Evolutionary conservation across 768 basidiomycete species (phyloP).

Genomic region (Boletellus ananiceps): DNA sequence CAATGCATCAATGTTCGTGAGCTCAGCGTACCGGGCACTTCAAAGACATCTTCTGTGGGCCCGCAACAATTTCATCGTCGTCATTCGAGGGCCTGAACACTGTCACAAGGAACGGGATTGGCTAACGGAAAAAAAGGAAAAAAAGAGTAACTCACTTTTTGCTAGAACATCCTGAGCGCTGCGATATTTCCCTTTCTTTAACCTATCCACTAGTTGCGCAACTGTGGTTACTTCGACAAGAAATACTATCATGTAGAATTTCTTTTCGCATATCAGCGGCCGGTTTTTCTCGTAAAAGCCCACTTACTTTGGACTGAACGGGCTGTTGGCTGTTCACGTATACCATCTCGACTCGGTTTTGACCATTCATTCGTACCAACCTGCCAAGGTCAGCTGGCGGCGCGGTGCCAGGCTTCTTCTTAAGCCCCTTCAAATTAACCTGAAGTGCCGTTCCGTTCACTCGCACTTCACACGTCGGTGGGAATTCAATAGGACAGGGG

Average conservation of each 20-base stretch:
- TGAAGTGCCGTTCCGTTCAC: constrained; percentile 66
- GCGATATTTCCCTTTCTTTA: constrained; percentile 65
- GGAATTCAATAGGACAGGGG: constrained; percentile 84
- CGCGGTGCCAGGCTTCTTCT: constrained; percentile 92
- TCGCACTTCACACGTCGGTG: constrained; percentile 86
- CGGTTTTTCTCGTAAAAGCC: background rate
- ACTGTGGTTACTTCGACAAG: constrained; percentile 77
- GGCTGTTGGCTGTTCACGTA: constrained; percentile 88
- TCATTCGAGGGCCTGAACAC: constrained; percentile 57
- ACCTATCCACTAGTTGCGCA: constrained; percentile 59
- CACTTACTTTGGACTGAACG: constrained; percentile 60
- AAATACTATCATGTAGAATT: constrained; percentile 82
- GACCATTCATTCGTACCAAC: constrained; percentile 35
- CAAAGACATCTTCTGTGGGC: constrained; percentile 83
- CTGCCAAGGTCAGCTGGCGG: constrained; percentile 74
- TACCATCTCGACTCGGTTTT: constrained; percentile 79
- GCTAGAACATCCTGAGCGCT: constrained; percentile 59
- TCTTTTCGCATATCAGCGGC: constrained; percentile 58
- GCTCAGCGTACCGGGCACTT: constrained; percentile 79
- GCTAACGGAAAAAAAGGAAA: background rate
- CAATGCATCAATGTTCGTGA: background rate
- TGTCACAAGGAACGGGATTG: constrained; percentile 24
- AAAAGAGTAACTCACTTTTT: constrained; percentile 49
- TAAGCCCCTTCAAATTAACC: constrained; percentile 84
- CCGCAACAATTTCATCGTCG: constrained; percentile 91